Conservation (phyloP, 441 rosid genomes). For the Aleurites moluccanus region DNA sequence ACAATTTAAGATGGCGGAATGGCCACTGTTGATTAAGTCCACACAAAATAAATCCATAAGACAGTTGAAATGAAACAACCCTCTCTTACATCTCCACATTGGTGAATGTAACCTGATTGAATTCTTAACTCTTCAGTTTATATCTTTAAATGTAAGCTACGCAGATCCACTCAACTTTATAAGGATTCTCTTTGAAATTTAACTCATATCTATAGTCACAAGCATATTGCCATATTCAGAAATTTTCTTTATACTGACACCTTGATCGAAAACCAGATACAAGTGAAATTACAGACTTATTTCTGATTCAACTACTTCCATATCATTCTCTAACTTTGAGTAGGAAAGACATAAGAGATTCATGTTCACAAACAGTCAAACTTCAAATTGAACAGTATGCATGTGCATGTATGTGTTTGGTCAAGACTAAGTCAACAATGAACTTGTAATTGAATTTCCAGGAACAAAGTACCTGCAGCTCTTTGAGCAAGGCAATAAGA, state of each 20-base stretch:
- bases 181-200: background rate
- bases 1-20: constrained; percentile 1
- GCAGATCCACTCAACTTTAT: background rate
- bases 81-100: background rate
- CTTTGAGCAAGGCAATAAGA: constrained; percentile 80
- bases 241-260: background rate
- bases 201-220: background rate
- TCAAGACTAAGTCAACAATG: background rate
- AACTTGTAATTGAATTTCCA: background rate
- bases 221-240: background rate
- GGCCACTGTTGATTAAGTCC: background rate
- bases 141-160: background rate
- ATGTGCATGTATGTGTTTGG: background rate
- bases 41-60: background rate
- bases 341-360: background rate
- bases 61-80: background rate
- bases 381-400: background rate
- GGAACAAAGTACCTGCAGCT: constrained; percentile 66
- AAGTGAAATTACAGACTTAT: background rate
- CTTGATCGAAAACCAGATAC: background rate
- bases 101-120: background rate
- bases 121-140: background rate
- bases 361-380: background rate
- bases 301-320: background rate
- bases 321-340: background rate